Conservation (phyloP, 768 basidiomycete species). For the Macrolepiota albuminosa region DNA sequence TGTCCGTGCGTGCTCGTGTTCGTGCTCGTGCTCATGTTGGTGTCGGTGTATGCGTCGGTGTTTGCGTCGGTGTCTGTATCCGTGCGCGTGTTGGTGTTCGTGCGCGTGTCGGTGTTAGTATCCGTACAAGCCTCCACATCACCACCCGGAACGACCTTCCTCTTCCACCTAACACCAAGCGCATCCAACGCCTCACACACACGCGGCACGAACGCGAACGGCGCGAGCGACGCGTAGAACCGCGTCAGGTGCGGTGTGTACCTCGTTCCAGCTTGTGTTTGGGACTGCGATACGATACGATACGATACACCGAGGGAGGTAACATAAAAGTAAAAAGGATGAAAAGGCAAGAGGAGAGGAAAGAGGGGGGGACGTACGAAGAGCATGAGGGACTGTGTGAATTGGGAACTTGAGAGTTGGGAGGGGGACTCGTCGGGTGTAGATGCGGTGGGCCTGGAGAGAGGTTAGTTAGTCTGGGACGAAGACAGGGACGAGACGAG, state of each 20-base stretch:
- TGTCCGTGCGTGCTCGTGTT: too few species aligned
- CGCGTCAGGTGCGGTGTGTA: slow-evolving; percentile 77
- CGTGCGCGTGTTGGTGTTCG: too few species aligned
- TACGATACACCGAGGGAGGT: too few species aligned
- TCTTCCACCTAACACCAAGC: slow-evolving; percentile 37
- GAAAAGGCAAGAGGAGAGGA: too few species aligned
- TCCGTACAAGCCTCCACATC: too few species aligned
- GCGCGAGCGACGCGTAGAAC: slow-evolving; percentile 65
- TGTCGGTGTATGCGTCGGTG: too few species aligned
- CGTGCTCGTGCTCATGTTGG: too few species aligned
- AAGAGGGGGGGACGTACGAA: slow-evolving; percentile 52
- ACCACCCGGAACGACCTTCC: too few species aligned
- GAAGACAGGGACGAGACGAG: too few species aligned
- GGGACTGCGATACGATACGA: slow-evolving; percentile 45
- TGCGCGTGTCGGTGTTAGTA: too few species aligned
- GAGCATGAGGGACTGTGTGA: slow-evolving; percentile 75
- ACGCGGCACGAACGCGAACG: slow-evolving; percentile 45
- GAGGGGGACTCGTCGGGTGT: background rate
- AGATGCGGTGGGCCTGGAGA: background rate
- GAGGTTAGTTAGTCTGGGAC: background rate
- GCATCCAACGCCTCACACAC: slow-evolving; percentile 49
- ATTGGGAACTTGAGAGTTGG: slow-evolving; percentile 56
- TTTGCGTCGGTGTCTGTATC: too few species aligned
- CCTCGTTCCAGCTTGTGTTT: slow-evolving; percentile 71
- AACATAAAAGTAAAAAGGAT: too few species aligned